phyloP scores from a whole-genome alignment of 768 basidiomycete species.

The Cystobasidiopsis lactophilus region DNA sequence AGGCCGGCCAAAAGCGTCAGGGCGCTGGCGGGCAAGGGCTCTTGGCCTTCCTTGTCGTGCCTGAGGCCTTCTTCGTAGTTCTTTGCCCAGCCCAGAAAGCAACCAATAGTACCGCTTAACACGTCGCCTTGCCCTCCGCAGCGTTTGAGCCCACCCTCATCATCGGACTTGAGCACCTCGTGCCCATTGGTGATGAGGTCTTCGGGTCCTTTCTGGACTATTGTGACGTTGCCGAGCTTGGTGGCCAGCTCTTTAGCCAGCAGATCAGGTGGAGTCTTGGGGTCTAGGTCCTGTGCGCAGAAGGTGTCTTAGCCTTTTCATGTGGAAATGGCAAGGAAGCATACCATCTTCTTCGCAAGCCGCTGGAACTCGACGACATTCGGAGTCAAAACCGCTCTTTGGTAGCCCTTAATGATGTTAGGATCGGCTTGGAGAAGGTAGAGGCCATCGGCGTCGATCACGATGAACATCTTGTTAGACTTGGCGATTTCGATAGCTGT shows the following conservation, averaged over 20 bases:
- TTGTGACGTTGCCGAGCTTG: constrained; percentile 61
- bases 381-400: constrained; percentile 71
- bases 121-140: constrained; percentile 42
- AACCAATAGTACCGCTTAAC: constrained; percentile 62
- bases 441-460: constrained; percentile 84
- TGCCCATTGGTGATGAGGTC: constrained; percentile 58
- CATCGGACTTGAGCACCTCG: constrained; percentile 44
- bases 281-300: constrained; percentile 24
- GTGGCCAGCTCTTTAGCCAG: constrained; percentile 52
- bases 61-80: constrained; percentile 65
- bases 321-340: constrained; percentile 16
- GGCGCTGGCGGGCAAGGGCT: constrained; percentile 22
- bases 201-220: constrained; percentile 62
- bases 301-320: neutral
- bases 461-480: constrained; percentile 58
- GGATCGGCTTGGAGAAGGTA: constrained; percentile 58
- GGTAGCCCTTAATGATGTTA: constrained; percentile 55
- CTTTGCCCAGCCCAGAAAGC: constrained; percentile 84
- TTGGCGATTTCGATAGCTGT: constrained; percentile 53
- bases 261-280: constrained; percentile 22
- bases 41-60: constrained; percentile 20
- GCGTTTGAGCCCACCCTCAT: constrained; percentile 62
- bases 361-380: constrained; percentile 84
- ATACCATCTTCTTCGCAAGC: constrained; percentile 47
- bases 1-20: constrained; percentile 68